Evolutionary conservation across 352 stramenopile genomes (phyloP).

Genomic region (Phytophthora palmivora): DNA sequence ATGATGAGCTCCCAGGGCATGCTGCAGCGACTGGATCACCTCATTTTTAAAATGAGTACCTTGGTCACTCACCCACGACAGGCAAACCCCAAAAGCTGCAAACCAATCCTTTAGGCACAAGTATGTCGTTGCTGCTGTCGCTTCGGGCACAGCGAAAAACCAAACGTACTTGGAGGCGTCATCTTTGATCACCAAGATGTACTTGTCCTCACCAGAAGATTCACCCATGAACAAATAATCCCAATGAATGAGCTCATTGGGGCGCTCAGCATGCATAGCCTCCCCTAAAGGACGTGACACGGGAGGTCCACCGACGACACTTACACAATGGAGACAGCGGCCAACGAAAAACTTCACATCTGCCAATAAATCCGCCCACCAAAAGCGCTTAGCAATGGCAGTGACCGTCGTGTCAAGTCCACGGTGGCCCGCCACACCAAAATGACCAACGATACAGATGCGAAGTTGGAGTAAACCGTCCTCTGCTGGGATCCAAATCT

Average conservation of each 20-base stretch:
- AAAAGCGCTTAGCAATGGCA: constrained; percentile 1
- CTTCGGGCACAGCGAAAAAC: not conserved
- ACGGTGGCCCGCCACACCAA: constrained; percentile 7
- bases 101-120: constrained; percentile 3
- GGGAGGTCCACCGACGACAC: not conserved
- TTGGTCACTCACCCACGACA: constrained; percentile 2
- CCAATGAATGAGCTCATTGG: constrained; percentile 10
- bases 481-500: constrained; percentile 12
- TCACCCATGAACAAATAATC: constrained; percentile 6
- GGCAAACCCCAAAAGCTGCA: constrained; percentile 1
- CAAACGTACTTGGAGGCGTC: constrained; percentile 6
- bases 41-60: constrained; percentile 10
- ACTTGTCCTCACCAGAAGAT: not conserved
- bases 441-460: constrained; percentile 16
- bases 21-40: too few relatives aligned
- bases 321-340: constrained; percentile 3
- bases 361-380: not conserved
- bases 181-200: constrained; percentile 6
- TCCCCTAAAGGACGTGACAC: not conserved
- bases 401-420: not conserved
- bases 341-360: constrained; percentile 4
- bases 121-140: not conserved
- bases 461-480: constrained; percentile 5
- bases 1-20: too few relatives aligned
- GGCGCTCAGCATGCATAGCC: not conserved